Percentiles rank a stretch among this genome's conserved stretches.
These are phyloP conservation scores for Dalbergia cultrata DNA, from an alignment of 306 rosid genomes.

Conservation along the genomic window DNA sequence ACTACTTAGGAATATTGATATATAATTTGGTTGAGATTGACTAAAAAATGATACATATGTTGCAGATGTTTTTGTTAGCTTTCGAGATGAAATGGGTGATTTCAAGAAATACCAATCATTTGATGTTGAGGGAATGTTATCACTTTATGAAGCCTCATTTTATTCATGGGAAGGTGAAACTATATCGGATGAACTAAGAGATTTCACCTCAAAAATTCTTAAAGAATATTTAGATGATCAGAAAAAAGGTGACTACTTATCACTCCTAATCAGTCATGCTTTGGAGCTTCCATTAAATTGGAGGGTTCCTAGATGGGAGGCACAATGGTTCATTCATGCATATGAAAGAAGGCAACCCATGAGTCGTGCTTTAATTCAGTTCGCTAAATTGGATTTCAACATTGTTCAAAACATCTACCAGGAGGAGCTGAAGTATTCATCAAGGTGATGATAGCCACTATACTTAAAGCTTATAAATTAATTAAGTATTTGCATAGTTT, in stretches of 20 bases:
- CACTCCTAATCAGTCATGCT: too few species aligned
- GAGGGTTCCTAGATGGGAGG: too few species aligned
- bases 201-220: constrained; percentile 2
- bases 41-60: too few species aligned
- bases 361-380: too few species aligned
- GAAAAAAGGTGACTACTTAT: not conserved
- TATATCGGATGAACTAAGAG: constrained; percentile 43
- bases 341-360: too few species aligned
- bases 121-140: constrained; percentile 28
- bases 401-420: constrained; percentile 3
- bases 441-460: not conserved
- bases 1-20: too few species aligned
- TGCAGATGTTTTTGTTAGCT: constrained; percentile 41
- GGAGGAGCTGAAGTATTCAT: constrained; percentile 16
- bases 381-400: too few species aligned
- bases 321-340: too few species aligned
- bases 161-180: constrained; percentile 41
- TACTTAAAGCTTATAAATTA: too few species aligned
- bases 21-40: too few species aligned
- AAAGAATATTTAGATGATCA: not conserved
- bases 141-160: constrained; percentile 52
- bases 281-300: too few species aligned
- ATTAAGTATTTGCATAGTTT: too few species aligned
- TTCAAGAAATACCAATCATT: not conserved
- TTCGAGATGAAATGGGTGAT: constrained; percentile 31